Conservation (phyloP, 495 filamentous ascomycete genomes). For the Xylaria curta region DNA sequence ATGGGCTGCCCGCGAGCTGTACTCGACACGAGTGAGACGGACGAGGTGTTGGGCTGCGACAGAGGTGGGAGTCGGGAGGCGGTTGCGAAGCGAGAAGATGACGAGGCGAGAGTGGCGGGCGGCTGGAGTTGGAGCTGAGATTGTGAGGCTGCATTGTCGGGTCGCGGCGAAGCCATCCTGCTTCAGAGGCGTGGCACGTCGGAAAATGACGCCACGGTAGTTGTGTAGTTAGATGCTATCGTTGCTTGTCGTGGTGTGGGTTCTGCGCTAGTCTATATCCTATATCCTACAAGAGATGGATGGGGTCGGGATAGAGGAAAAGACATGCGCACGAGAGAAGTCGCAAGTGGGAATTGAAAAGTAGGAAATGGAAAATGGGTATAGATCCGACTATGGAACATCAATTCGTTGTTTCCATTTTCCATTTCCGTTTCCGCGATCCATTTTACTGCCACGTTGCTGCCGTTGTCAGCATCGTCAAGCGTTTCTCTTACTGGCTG, state of each 20-base stretch:
- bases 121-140: conserved; percentile 12
- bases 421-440: not conserved
- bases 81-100: conserved; percentile 34
- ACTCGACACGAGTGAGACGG: conserved; percentile 50
- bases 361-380: not conserved
- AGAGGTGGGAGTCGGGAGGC: conserved; percentile 48
- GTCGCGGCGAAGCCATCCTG: conserved; percentile 17
- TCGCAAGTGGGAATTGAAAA: not conserved
- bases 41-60: conserved; percentile 47
- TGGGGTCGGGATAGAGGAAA: not conserved
- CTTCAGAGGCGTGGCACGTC: not conserved
- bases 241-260: not conserved
- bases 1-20: conserved; percentile 54
- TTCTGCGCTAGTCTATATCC: not conserved
- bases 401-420: conserved; percentile 1
- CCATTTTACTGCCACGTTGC: conserved; percentile 6
- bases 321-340: not conserved
- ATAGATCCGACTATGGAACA: not conserved
- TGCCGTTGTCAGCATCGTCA: conserved; percentile 5
- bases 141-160: conserved; percentile 4
- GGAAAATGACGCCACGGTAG: not conserved
- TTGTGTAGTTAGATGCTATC: not conserved
- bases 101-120: conserved; percentile 23
- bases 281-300: not conserved
- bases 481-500: conserved; percentile 13